Evolutionary conservation across 345 rosid species (phyloP), one percentile per base, ranked within the genome.

Genomic region (Hibiscus syriacus): DNA sequence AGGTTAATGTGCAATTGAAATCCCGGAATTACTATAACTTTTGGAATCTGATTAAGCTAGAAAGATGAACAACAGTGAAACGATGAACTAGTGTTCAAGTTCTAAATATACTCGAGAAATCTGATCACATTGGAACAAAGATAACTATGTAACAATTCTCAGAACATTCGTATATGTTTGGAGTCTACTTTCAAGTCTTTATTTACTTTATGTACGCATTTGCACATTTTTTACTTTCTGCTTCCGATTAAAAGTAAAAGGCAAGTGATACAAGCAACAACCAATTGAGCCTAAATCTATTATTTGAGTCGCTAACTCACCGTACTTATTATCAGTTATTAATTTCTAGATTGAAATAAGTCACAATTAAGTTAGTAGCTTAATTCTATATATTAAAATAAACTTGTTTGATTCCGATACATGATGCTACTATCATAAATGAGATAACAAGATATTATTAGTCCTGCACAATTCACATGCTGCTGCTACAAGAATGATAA

Each of bases 21-120:
- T 23, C 19, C 20, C 2, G 0, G 8, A 36, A 60, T 4, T 60
- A 20, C 48, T 34, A 60, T 36, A 39, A 30, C 9, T 36, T 36
- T 60, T 36, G 46, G n/a, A 19, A 60, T 34, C 48, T 60, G 23
- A 43, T 64, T 46, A 11, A 46, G 68, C 58, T 61, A 41, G 66
- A 41, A 23, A 39, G 22, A 23, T 41, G 9, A 61, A 39, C 20
- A 6, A 17, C 48, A 43, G 17, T 22, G 26, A 9, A 50, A 20
- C 25, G 0, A 50, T 48, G 55, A 50, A 50, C 26, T 49, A 10
- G 27, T 52, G 27, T 52, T 52, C 5, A 22, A 50, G 22, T 52
- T 52, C 26, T 27, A 52, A 22, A 22, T 52, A 22, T 52, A 10
- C 5, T 7, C n/a, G n/a, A n/a, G 55, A 41, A 41, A 41, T 46